Evolutionary conservation across 2,329 filamentous ascomycete species (phyloP), one percentile per base, ranked within the genome.

Genomic region (Sclerotinia subarctica): DNA sequence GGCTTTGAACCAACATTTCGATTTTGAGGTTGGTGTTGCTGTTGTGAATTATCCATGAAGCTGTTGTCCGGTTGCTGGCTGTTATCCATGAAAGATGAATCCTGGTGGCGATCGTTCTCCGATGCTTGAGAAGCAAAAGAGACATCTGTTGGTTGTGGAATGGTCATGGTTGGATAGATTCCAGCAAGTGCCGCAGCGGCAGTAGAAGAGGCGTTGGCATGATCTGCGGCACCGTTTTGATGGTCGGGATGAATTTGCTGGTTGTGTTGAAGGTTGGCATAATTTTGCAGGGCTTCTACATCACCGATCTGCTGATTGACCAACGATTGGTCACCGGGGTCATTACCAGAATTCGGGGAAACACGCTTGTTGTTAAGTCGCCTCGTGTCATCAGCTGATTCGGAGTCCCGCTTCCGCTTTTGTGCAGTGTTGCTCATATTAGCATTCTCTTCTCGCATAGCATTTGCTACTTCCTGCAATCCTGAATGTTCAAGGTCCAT

Each of bases 1-100:
- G 94, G 94, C 79, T 97, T 98, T 68, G 85, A 81, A 44, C 67
- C 68, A 35, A 68, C 68, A 38, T 70, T 63, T 70, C 75, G 67
- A 24, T 72, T 73, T 66, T 64, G 42, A 38, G 26, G 19, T 35
- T 64, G 60, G 21, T 68, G 67, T 24, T 69, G 68, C 38, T 73
- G 72, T 44, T 84, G 80, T 56, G 82, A 53, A 79, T 78, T 68
- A 75, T 75, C 80, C 78, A 74, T 81, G 77, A 75, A 78, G 66
- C 72, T 74, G 54, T 75, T 69, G 52, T 73, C 72, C 26, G 70
- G 69, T 68, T 74, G 72, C 59, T 75, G 75, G 51, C 71, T 75
- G 59, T 75, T 75, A 64, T 82, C 81, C 68, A 78, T 78, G 72
- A 82, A 83, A 0, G 80, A 79, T 10, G 72, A 69, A 21, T 78